Conservation (phyloP, 176 grass and related monocot genomes). For the Raddia guianensis region DNA sequence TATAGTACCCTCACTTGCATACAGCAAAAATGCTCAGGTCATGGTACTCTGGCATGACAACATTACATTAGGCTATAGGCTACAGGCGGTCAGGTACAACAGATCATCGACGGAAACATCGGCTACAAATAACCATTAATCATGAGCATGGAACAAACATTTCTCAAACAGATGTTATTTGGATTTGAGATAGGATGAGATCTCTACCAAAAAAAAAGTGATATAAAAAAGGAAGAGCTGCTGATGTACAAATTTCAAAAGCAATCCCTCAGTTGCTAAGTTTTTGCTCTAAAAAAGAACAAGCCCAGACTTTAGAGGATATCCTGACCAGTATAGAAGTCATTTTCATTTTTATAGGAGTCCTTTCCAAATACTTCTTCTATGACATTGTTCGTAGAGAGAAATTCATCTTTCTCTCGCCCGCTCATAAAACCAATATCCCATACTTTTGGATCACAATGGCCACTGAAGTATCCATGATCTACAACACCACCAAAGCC, state of each 20-base stretch:
- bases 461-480: slow-evolving; percentile 53
- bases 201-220: slow-evolving; percentile 32
- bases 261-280: background rate
- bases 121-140: slow-evolving; percentile 39
- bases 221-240: slow-evolving; percentile 31
- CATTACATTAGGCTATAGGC: slow-evolving; percentile 34
- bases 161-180: slow-evolving; percentile 36
- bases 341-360: slow-evolving; percentile 44
- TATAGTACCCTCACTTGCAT: slow-evolving; percentile 19
- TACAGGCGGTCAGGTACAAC: slow-evolving; percentile 3
- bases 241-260: slow-evolving; percentile 46
- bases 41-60: slow-evolving; percentile 17
- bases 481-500: slow-evolving; percentile 38
- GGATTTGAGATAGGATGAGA: background rate
- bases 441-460: slow-evolving; percentile 61
- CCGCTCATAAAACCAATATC: slow-evolving; percentile 51
- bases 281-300: slow-evolving; percentile 17
- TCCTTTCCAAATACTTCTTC: slow-evolving; percentile 84
- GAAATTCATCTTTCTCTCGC: slow-evolving; percentile 60
- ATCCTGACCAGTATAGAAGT: background rate
- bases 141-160: slow-evolving; percentile 3
- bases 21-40: slow-evolving; percentile 51
- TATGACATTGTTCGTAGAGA: slow-evolving; percentile 73
- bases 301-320: slow-evolving; percentile 25
- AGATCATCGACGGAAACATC: slow-evolving; percentile 35